phyloP scores from a whole-genome alignment of 2,329 filamentous ascomycete species.

The Cladosporium sp. region DNA sequence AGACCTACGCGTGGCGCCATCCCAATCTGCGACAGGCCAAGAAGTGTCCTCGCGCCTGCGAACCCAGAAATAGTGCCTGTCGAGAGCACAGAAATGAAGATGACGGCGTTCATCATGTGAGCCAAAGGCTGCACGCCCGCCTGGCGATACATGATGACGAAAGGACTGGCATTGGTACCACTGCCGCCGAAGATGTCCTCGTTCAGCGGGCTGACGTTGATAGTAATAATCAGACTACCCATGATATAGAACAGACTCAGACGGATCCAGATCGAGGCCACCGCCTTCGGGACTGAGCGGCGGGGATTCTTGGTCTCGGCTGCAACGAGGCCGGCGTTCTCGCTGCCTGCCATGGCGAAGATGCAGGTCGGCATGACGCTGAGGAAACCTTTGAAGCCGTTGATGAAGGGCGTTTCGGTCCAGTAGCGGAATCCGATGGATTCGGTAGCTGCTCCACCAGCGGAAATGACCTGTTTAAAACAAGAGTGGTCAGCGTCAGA shows the following conservation, averaged over 20 bases:
- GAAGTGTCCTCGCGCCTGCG: slow-evolving; percentile 36
- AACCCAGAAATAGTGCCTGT: slow-evolving; percentile 36
- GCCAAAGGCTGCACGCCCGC: slow-evolving; percentile 38
- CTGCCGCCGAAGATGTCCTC: slow-evolving; percentile 56
- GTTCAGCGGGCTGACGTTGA: slow-evolving; percentile 51
- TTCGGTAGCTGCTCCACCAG: slow-evolving; percentile 68
- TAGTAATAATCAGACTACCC: slow-evolving; percentile 80
- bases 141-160: slow-evolving; percentile 73
- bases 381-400: slow-evolving; percentile 81
- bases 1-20: slow-evolving; percentile 42
- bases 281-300: slow-evolving; percentile 78
- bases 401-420: slow-evolving; percentile 76
- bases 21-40: slow-evolving; percentile 50
- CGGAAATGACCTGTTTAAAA: slow-evolving; percentile 58
- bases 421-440: slow-evolving; percentile 83
- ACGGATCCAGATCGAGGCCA: slow-evolving; percentile 66
- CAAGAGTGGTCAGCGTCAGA: background rate
- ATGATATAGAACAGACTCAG: slow-evolving; percentile 41
- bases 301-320: slow-evolving; percentile 77
- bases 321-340: slow-evolving; percentile 73
- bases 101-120: slow-evolving; percentile 52
- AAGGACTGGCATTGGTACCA: slow-evolving; percentile 67
- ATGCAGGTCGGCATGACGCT: slow-evolving; percentile 75
- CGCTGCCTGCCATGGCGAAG: slow-evolving; percentile 74
- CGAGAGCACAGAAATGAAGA: slow-evolving; percentile 58